A percentile compares a stretch with the other conserved stretches of the same genome.
phyloP scores from a whole-genome alignment of 208 protist species.

The Trypanosoma boissoni region DNA sequence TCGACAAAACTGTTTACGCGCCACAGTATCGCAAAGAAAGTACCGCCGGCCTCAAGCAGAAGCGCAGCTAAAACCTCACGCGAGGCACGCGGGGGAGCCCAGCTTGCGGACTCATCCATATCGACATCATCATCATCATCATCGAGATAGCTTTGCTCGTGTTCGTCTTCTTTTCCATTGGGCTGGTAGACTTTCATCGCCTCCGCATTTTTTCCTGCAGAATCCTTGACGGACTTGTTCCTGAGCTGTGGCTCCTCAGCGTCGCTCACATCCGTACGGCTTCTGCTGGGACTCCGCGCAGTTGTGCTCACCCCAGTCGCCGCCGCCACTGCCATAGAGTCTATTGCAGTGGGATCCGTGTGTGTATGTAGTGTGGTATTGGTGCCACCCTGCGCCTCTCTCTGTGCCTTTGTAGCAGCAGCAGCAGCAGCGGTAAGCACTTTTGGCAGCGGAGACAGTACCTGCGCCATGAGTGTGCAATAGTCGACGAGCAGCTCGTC shows the following conservation, averaged over 20 bases:
- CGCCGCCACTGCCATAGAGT: too few species aligned
- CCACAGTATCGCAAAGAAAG: slow-evolving; percentile 73
- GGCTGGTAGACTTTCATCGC: too few species aligned
- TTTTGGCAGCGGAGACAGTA: slow-evolving; percentile 73
- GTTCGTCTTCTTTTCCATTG: slow-evolving; percentile 4
- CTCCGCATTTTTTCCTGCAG: too few species aligned
- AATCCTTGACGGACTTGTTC: too few species aligned
- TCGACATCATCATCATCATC: neutral
- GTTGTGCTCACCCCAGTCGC: too few species aligned
- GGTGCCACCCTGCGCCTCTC: too few species aligned
- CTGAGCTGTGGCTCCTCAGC: too few species aligned
- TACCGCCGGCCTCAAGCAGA: slow-evolving; percentile 41
- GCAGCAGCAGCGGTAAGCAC: slow-evolving; percentile 29
- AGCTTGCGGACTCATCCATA: slow-evolving; percentile 15
- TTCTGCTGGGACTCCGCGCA: too few species aligned
- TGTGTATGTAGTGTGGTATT: too few species aligned
- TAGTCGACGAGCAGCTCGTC: slow-evolving; percentile 75
- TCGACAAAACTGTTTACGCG: slow-evolving; percentile 64
- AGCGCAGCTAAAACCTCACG: slow-evolving; percentile 43
- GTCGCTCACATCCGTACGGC: too few species aligned
- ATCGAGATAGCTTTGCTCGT: neutral
- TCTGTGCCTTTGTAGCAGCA: neutral
- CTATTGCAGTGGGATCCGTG: too few species aligned
- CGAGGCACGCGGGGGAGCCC: slow-evolving; percentile 26
- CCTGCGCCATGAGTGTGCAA: slow-evolving; percentile 48